These are phyloP conservation scores for Gossypium trilobum DNA, from an alignment of 441 rosid genomes.

Conservation along the genomic window DNA sequence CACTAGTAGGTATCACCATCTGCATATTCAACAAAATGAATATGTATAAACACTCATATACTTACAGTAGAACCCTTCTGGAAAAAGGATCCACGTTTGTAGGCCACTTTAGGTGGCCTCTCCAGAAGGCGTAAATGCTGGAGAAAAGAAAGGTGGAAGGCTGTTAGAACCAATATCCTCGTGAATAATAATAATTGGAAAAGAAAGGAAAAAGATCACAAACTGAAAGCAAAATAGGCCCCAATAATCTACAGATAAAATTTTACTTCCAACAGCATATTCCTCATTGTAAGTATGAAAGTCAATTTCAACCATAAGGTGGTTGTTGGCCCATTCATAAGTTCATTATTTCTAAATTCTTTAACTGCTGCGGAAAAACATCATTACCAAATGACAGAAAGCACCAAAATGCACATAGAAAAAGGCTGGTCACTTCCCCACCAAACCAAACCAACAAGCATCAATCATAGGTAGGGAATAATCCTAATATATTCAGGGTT, in stretches of 20 bases:
- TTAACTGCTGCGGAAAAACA: not conserved
- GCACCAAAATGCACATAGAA: not conserved
- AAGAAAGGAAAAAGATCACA: not conserved
- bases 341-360: not conserved
- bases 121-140: conserved; percentile 80
- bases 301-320: not conserved
- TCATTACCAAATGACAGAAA: not conserved
- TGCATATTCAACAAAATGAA: not conserved
- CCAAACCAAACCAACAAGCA: not conserved
- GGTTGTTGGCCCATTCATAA: conserved; percentile 1
- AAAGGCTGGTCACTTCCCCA: not conserved
- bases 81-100: conserved; percentile 59
- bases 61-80: conserved; percentile 75
- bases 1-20: not conserved
- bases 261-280: not conserved
- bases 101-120: conserved; percentile 73
- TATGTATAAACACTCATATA: conserved; percentile 16
- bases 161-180: not conserved
- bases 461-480: not conserved
- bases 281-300: not conserved
- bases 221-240: not conserved
- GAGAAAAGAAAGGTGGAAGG: conserved; percentile 19
- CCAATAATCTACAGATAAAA: not conserved
- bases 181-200: not conserved
- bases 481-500: not conserved